Evolutionary conservation across 2,329 filamentous ascomycete species (phyloP).

Genomic region (Ophiostoma triangulosporum): DNA sequence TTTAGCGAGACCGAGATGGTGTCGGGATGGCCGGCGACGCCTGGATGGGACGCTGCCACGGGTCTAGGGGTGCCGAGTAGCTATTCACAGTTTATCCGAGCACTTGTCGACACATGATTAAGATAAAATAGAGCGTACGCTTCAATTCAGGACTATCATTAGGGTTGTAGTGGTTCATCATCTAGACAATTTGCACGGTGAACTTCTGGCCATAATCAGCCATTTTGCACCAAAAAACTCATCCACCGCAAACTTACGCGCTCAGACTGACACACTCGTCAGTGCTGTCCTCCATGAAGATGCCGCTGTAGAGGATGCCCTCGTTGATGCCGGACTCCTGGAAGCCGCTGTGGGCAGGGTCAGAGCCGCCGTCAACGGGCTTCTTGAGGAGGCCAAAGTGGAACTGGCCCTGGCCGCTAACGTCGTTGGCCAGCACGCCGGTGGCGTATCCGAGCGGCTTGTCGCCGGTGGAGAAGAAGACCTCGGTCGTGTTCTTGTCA

Average conservation of each 20-base stretch:
- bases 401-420: slow-evolving; percentile 45
- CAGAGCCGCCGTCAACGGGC: slow-evolving; percentile 30
- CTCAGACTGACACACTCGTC: slow-evolving; percentile 25
- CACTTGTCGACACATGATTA: background rate
- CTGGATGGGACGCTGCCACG: slow-evolving; percentile 35
- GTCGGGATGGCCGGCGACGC: slow-evolving; percentile 30
- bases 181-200: too few species aligned
- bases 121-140: too few species aligned
- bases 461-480: slow-evolving; percentile 40
- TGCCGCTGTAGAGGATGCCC: slow-evolving; percentile 36
- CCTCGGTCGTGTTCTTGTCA: slow-evolving; percentile 38
- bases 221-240: too few species aligned
- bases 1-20: slow-evolving; percentile 21
- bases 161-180: background rate
- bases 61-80: slow-evolving; percentile 34
- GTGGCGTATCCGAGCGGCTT: slow-evolving; percentile 34
- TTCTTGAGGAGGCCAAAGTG: slow-evolving; percentile 52
- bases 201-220: too few species aligned
- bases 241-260: slow-evolving; percentile 13
- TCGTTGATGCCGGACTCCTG: slow-evolving; percentile 37
- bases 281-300: slow-evolving; percentile 38
- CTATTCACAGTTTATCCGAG: slow-evolving; percentile 19
- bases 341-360: slow-evolving; percentile 34
- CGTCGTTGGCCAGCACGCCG: slow-evolving; percentile 32
- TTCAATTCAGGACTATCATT: too few species aligned